Conservation (phyloP, 345 rosid genomes). For the Cochlearia excelsa region DNA sequence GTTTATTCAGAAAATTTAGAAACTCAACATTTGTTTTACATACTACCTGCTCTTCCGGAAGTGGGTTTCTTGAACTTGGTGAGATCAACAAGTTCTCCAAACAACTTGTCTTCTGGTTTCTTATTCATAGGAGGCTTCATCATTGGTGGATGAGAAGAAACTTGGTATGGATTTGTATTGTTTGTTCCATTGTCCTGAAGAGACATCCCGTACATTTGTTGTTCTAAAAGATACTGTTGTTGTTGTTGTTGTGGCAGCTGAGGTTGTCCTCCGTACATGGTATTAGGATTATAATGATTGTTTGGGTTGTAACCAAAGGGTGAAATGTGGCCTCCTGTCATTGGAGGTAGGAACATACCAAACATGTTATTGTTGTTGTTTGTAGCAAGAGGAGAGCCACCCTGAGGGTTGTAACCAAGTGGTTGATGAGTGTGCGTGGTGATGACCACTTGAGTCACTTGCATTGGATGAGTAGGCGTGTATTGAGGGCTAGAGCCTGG, state of each 20-base stretch:
- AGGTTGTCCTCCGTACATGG: constrained; percentile 49
- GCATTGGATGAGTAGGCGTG: constrained; percentile 56
- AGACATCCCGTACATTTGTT: constrained; percentile 72
- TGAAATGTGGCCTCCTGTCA: constrained; percentile 28
- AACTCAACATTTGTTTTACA: constrained; percentile 45
- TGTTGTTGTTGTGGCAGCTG: constrained; percentile 31
- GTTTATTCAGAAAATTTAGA: too few species aligned
- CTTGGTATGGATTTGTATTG: constrained; percentile 42
- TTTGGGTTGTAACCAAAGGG: constrained; percentile 31
- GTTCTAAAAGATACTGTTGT: constrained; percentile 58
- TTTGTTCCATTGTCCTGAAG: constrained; percentile 47
- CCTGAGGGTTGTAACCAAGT: constrained; percentile 49
- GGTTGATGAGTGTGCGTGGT: constrained; percentile 56
- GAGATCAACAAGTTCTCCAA: constrained; percentile 93
- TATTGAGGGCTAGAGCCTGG: constrained; percentile 51
- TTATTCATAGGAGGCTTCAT: constrained; percentile 45
- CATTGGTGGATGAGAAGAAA: constrained; percentile 47
- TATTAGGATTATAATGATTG: constrained; percentile 6
- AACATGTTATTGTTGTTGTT: constrained; percentile 49
- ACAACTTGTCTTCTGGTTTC: constrained; percentile 76
- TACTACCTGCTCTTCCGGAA: constrained; percentile 73
- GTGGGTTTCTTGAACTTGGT: constrained; percentile 66
- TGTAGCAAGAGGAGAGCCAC: constrained; percentile 35
- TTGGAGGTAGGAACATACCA: constrained; percentile 68
- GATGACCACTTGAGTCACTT: constrained; percentile 58